These are phyloP conservation scores for Chalciporus pseudorubinellus DNA, from an alignment of 768 basidiomycete species.

Conservation along the genomic window DNA sequence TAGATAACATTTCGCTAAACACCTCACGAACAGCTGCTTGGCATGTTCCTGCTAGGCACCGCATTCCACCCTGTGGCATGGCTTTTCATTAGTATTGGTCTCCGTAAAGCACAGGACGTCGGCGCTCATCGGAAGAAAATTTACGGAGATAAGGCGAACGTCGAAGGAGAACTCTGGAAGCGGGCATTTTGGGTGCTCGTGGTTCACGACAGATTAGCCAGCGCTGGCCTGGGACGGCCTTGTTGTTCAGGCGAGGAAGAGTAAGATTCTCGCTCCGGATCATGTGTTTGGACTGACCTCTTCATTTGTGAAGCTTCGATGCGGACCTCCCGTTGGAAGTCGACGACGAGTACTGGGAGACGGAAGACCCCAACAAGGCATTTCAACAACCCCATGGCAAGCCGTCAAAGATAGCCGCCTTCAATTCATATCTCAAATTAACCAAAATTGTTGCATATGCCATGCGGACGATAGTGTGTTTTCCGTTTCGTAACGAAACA, in stretches of 20 bases:
- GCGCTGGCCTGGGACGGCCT: constrained; percentile 53
- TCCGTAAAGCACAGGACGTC: constrained; percentile 68
- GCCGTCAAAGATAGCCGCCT: constrained; percentile 56
- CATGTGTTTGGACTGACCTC: constrained; percentile 3
- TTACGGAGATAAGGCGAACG: constrained; percentile 44
- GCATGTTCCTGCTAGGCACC: constrained; percentile 54
- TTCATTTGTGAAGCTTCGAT: constrained; percentile 63
- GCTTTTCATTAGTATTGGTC: constrained; percentile 51
- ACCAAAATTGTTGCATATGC: constrained; percentile 69
- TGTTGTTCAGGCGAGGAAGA: constrained; percentile 64
- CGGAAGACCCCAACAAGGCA: constrained; percentile 42
- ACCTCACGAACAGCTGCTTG: constrained; percentile 40
- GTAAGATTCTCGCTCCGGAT: constrained; percentile 38
- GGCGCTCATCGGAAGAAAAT: constrained; percentile 70
- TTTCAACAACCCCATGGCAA: constrained; percentile 68
- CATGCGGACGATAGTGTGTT: constrained; percentile 62
- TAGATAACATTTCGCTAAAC: constrained; percentile 7
- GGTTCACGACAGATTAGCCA: constrained; percentile 55
- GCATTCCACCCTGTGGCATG: constrained; percentile 51
- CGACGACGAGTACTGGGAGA: constrained; percentile 79
- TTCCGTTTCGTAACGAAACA: not conserved
- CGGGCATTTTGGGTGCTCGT: constrained; percentile 75
- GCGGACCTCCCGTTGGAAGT: constrained; percentile 79
- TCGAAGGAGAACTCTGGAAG: constrained; percentile 74
- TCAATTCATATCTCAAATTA: constrained; percentile 63